Base-by-base conservation (phyloP, 1,284 basidiomycete genomes). In the Ustilago hordei region DNA sequence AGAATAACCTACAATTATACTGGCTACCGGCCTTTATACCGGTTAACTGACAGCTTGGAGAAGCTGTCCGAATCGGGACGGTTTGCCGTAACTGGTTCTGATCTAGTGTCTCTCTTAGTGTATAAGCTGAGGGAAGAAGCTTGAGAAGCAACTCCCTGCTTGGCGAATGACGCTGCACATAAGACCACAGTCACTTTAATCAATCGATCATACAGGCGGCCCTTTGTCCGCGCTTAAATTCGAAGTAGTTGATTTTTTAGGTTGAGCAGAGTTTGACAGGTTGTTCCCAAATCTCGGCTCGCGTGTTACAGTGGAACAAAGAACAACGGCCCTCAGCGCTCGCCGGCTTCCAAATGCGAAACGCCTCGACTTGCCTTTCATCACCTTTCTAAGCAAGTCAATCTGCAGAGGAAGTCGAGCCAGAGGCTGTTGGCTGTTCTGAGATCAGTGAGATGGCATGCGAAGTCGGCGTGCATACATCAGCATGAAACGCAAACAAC, bases 181-280 rank as follows among this genome's bases (percentile, higher is more conserved):
- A 38, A 38, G 36, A 38, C 36, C 13, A 1, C 36, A 38, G 13
- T 32, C 5, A 28, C 31, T 13, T 28, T 8, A 15, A 12, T n/a
- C 12, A 31, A 19, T 50, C 19, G 43, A 7, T 19, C 43, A 19
- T 45, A 8, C 43, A 9, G n/a, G 28, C 6, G 15, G 28, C 45
- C 45, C 45, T 48, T 48, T 48, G 45, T 48, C 28, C 28, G 35
- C 17, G 35, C 35, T 50, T 13, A 47, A 12, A 6, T 55, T 60
- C 36, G 1, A 8, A 19, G 17, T 15, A 12, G 28, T 36, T 31
- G 17, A 54, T 15, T 34, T 54, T 54, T 54, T 17, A 17, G 52
- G 54, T 19, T 64, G 45, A 60, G 58, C 64, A 66, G 64, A 66
- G 60, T 59, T 63, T 59, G 66, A 69, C 60, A 69, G 66, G 55